A percentile compares a stretch with the other conserved stretches of the same genome.
Evolutionary conservation across 179 eudicot genomes (phyloP).

Genomic region (Pouteria campechiana): DNA sequence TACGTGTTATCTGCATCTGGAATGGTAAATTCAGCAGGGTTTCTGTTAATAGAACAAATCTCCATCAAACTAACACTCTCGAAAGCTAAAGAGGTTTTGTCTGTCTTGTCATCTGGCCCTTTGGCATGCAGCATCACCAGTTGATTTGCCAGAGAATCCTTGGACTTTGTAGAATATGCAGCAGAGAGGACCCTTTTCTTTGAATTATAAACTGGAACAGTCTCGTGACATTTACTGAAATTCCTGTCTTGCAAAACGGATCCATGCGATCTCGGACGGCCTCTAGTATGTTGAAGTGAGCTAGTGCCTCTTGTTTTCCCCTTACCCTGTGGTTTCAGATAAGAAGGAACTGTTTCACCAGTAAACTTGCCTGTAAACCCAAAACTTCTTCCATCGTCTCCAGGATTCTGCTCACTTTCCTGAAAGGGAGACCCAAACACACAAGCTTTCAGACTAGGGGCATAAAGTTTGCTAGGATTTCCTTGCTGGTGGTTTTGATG

Average conservation of each 20-base stretch:
- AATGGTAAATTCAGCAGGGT: constrained; percentile 38
- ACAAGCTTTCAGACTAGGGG: background rate
- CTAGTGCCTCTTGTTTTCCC: constrained; percentile 3
- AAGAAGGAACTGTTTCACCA: constrained; percentile 8
- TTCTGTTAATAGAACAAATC: constrained; percentile 23
- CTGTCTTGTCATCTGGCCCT: background rate
- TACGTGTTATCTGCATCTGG: constrained; percentile 24
- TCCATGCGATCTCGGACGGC: background rate
- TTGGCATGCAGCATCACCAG: background rate
- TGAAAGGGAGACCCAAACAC: background rate
- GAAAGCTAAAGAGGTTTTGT: background rate
- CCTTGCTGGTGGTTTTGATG: background rate
- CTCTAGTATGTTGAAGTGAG: background rate
- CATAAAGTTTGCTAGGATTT: background rate
- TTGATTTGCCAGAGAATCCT: background rate
- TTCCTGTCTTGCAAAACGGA: constrained; percentile 4
- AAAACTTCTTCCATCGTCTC: too few relatives aligned
- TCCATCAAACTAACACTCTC: constrained; percentile 1
- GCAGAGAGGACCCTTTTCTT: constrained; percentile 2
- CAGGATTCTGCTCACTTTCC: background rate
- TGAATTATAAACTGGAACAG: background rate
- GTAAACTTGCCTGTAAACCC: background rate
- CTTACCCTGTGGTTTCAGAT: constrained; percentile 5
- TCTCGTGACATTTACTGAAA: background rate
- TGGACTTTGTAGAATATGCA: background rate